Conservation (phyloP, 1,139 yeast species). For the Diutina mesorugosa region DNA sequence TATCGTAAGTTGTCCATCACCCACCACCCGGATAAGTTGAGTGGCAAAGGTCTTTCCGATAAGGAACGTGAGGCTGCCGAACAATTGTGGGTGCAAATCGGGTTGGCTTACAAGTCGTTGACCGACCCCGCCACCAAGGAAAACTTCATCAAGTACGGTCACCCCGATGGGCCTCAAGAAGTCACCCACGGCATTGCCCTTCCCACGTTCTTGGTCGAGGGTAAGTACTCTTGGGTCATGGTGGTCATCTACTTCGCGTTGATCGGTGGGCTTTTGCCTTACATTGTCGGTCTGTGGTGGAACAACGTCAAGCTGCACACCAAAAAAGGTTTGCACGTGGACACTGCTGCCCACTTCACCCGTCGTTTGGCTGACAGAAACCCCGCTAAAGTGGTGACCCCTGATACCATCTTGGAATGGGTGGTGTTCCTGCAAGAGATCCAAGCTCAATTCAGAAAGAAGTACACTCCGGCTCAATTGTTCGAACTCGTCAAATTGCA, state of each 20-base stretch:
- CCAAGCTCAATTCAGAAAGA: slow-evolving; percentile 18
- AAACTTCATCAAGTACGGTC: slow-evolving; percentile 80
- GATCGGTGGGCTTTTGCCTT: slow-evolving; percentile 71
- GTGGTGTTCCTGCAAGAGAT: slow-evolving; percentile 57
- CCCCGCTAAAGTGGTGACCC: slow-evolving; percentile 61
- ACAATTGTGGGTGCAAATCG: slow-evolving; percentile 65
- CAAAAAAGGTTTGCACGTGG: slow-evolving; percentile 69
- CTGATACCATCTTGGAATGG: slow-evolving; percentile 47
- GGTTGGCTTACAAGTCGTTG: slow-evolving; percentile 87
- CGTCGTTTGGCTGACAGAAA: slow-evolving; percentile 57
- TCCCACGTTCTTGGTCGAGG: slow-evolving; percentile 85
- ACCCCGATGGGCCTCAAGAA: slow-evolving; percentile 96
- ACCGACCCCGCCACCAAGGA: slow-evolving; percentile 82
- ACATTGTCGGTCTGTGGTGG: slow-evolving; percentile 87
- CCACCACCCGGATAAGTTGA: slow-evolving; percentile 90
- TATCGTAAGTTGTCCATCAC: slow-evolving; percentile 80
- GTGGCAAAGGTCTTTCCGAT: slow-evolving; percentile 44
- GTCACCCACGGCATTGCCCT: slow-evolving; percentile 93
- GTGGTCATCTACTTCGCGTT: slow-evolving; percentile 52
- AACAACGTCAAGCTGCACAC: slow-evolving; percentile 67
- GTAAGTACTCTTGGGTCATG: slow-evolving; percentile 58
- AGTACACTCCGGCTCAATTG: neutral
- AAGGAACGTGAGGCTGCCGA: slow-evolving; percentile 50
- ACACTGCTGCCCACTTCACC: slow-evolving; percentile 66
- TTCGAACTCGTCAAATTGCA: slow-evolving; percentile 6